Evolutionary conservation across 176 grass and related monocot genomes (phyloP).

Genomic region (Musa acuminata): DNA sequence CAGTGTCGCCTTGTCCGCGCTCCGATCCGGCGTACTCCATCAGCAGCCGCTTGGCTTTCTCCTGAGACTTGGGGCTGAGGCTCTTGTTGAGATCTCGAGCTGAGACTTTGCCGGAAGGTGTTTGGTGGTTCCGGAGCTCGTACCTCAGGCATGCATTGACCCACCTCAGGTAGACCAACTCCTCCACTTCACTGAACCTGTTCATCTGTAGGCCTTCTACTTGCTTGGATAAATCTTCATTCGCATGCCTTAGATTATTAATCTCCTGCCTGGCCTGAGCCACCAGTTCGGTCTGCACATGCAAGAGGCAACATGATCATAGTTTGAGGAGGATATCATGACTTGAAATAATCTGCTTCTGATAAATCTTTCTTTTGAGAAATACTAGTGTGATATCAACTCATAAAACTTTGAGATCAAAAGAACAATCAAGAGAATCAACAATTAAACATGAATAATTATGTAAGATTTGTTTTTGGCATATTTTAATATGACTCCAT

Average conservation of each 20-base stretch:
- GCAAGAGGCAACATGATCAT: background rate
- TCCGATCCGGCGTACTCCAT: slow-evolving; percentile 83
- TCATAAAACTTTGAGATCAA: too few relatives aligned
- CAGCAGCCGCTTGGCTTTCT: slow-evolving; percentile 74
- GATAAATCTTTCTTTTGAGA: too few relatives aligned
- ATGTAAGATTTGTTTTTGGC: too few relatives aligned
- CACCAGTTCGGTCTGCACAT: slow-evolving; percentile 66
- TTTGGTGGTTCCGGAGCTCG: slow-evolving; percentile 74
- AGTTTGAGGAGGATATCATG: too few relatives aligned
- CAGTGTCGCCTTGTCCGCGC: slow-evolving; percentile 76
- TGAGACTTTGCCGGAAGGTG: slow-evolving; percentile 52
- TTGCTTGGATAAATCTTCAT: slow-evolving; percentile 86
- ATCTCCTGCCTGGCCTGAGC: slow-evolving; percentile 61
- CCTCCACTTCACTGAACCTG: slow-evolving; percentile 91
- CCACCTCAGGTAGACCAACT: slow-evolving; percentile 89
- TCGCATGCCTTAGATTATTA: slow-evolving; percentile 51
- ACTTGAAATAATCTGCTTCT: too few relatives aligned
- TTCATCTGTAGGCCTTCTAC: slow-evolving; percentile 95
- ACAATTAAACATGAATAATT: too few relatives aligned
- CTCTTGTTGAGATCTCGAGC: slow-evolving; percentile 79
- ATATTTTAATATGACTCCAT: too few relatives aligned
- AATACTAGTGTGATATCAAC: too few relatives aligned
- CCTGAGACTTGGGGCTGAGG: slow-evolving; percentile 75
- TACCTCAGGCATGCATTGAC: slow-evolving; percentile 86
- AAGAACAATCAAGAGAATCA: too few relatives aligned